Base-by-base conservation (phyloP, 208 protist species). In the Trypanosoma grayi region DNA sequence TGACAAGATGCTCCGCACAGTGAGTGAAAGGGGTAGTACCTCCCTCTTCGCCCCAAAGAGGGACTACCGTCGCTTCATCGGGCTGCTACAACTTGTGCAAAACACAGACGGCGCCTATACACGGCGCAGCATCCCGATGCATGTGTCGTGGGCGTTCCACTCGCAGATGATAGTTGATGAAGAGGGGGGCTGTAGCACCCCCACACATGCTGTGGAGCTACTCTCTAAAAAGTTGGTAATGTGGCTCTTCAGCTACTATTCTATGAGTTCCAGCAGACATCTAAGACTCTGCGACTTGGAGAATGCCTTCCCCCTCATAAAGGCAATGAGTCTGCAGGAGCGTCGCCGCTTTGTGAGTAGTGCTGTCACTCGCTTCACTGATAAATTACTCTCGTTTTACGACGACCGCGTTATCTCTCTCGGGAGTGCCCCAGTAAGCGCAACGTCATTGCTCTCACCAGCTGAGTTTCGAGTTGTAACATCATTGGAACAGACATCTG, bases 141-240 rank as follows among this genome's bases (percentile, higher is more conserved):
- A 65, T 16, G 16, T 39, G 13, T 60, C 33, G 11, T 72, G 66
- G 66, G 28, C 28, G 9, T 59, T 72, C 63, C 18, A 57, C 39
- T 37, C 53, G 22, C 64, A 63, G 40, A 22, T 63, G 18, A 31
- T 33, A 20, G 43, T 30, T n/a, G 47, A 40, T 14, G 51, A 60
- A 20, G 39, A 59, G 18, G 18, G 33, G 37, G n/a, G 27, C 4
- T 59, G 4, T 36, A 14, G 10, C 16, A 58, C 4, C 13, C 14
- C 27, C 18, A 30, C 41, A 31, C 1, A 62, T 24, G 36, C 40
- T n/a, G 48, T 65, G 37, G 52, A 72, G 8, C 28, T 73, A 24
- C 58, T 77, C 37, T 45, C 44, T 13, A 61, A 50, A 30, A 72
- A 77, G 37, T n/a, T 77, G 2, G 58, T 73, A 13, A 53, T 60